phyloP scores from a whole-genome alignment of 805 yeast species.

The Wickerhamiella azymoides region DNA sequence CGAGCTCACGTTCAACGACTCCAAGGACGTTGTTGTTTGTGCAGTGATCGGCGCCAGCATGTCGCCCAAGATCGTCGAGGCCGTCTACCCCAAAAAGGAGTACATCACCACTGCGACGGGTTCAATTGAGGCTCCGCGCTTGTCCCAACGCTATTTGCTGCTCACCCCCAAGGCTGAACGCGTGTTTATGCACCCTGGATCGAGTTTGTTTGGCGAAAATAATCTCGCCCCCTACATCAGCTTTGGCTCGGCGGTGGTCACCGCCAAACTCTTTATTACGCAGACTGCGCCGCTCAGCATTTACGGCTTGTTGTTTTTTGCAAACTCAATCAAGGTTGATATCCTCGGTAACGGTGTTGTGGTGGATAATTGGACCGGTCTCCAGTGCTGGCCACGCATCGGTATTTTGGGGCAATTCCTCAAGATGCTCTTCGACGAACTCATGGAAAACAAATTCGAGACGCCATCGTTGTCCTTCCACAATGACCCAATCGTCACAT shows the following conservation, averaged over 20 bases:
- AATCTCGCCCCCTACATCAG: slow-evolving; percentile 38
- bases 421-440: slow-evolving; percentile 49
- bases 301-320: slow-evolving; percentile 62
- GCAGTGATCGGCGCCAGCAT: slow-evolving; percentile 68
- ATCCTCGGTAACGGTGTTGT: slow-evolving; percentile 66
- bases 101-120: slow-evolving; percentile 59
- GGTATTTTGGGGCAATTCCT: slow-evolving; percentile 71
- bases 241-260: slow-evolving; percentile 42
- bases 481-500: slow-evolving; percentile 20
- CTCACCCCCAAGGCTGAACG: slow-evolving; percentile 61
- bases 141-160: slow-evolving; percentile 53
- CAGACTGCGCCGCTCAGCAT: slow-evolving; percentile 72
- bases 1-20: slow-evolving; percentile 29
- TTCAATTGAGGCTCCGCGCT: slow-evolving; percentile 74
- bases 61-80: slow-evolving; percentile 71
- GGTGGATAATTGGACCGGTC: slow-evolving; percentile 78
- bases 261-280: slow-evolving; percentile 54
- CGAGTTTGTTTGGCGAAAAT: slow-evolving; percentile 47
- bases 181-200: slow-evolving; percentile 79
- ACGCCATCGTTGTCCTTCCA: slow-evolving; percentile 29
- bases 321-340: slow-evolving; percentile 42
- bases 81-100: slow-evolving; percentile 71
- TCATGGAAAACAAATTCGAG: slow-evolving; percentile 48
- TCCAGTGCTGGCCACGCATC: slow-evolving; percentile 86
- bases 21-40: slow-evolving; percentile 41